phyloP scores from a whole-genome alignment of 106 monocot genomes.

The Allium cepa region DNA sequence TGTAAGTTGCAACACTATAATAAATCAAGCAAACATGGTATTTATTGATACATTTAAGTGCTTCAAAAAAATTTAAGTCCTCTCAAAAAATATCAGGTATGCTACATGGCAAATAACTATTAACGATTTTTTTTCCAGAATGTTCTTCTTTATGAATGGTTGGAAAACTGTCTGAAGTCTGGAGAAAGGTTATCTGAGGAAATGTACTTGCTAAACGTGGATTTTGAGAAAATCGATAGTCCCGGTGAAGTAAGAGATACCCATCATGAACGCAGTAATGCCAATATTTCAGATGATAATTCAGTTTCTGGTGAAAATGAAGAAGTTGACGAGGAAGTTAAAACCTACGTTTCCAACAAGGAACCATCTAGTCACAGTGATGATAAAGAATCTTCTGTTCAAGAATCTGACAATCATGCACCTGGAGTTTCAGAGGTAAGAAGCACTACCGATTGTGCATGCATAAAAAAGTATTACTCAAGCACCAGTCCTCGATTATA shows the following conservation, averaged over 20 bases:
- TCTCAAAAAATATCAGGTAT: no score
- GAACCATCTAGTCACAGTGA: no score
- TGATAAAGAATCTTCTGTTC: no score
- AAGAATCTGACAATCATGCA: conserved; percentile 6
- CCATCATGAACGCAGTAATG: conserved; percentile 6
- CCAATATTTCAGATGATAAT: conserved; percentile 11
- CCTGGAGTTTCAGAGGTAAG: conserved; percentile 17
- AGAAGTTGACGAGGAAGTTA: no score
- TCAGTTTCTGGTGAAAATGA: conserved; percentile 2
- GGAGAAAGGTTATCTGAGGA: conserved; percentile 50
- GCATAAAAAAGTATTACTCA: no score
- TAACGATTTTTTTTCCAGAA: conserved; percentile 19
- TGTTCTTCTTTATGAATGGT: conserved; percentile 58
- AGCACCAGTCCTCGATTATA: no score
- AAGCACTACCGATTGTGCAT: no score
- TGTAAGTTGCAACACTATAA: no score
- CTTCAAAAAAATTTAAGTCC: background rate
- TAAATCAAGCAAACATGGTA: background rate
- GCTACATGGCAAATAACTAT: no score
- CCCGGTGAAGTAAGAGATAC: conserved; percentile 1
- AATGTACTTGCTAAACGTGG: conserved; percentile 31
- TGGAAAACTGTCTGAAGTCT: conserved; percentile 69
- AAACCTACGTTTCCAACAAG: no score
- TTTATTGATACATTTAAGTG: background rate
- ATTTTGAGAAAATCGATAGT: conserved; percentile 14